phyloP scores from a whole-genome alignment of 2,329 filamentous ascomycete species.

The Aspergillus sojae region DNA sequence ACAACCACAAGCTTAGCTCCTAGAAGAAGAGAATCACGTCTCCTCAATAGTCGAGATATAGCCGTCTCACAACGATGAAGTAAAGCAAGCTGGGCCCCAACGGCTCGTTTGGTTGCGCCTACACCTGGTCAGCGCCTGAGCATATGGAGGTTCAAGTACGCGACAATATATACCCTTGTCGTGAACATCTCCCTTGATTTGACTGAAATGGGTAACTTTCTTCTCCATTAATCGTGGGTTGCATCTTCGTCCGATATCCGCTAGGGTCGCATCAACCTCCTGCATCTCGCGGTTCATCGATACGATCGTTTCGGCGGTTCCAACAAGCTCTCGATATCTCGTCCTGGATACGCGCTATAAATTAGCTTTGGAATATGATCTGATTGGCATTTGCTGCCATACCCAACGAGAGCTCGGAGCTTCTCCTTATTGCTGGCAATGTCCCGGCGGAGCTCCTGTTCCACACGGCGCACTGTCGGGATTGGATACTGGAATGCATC shows the following conservation, averaged over 20 bases:
- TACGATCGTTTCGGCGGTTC: constrained; percentile 91
- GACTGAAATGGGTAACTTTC: constrained; percentile 62
- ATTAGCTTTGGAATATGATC: constrained; percentile 8
- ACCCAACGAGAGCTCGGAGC: constrained; percentile 68
- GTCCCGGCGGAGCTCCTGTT: constrained; percentile 65
- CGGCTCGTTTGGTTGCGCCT: constrained; percentile 48
- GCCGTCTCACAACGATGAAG: constrained; percentile 59
- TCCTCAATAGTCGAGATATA: constrained; percentile 57
- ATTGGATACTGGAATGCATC: constrained; percentile 69
- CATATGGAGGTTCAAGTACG: background rate
- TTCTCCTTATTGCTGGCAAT: constrained; percentile 67
- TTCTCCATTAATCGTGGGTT: constrained; percentile 70
- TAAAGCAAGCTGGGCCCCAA: constrained; percentile 60
- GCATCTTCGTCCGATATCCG: constrained; percentile 73
- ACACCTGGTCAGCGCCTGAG: constrained; percentile 26
- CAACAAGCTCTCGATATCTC: constrained; percentile 84
- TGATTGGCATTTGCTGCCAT: constrained; percentile 26
- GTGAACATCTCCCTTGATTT: constrained; percentile 45
- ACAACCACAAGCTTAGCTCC: constrained; percentile 75
- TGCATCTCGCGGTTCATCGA: constrained; percentile 81
- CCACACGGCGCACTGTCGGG: constrained; percentile 63
- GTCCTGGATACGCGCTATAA: constrained; percentile 44
- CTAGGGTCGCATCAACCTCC: constrained; percentile 70
- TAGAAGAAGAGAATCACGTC: constrained; percentile 54
- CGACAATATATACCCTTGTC: constrained; percentile 34